Evolutionary conservation across 1,284 basidiomycete genomes (phyloP).

Genomic region (Athelia sp.): DNA sequence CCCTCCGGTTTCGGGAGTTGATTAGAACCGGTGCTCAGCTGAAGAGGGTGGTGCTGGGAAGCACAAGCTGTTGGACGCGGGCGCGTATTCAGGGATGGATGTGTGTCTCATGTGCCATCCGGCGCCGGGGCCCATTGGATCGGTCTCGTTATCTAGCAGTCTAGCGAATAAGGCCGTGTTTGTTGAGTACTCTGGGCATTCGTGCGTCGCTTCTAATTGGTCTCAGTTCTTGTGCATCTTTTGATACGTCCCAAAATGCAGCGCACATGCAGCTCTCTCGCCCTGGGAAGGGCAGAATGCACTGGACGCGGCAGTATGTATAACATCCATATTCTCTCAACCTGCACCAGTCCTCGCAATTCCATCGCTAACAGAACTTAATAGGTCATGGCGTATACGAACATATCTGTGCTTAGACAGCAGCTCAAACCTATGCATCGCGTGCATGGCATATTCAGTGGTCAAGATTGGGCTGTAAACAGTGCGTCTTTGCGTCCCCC

Average conservation of each 20-base stretch:
- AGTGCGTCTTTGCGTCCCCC: constrained; percentile 54
- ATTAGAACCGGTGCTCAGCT: constrained; percentile 29
- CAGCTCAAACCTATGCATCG: constrained; percentile 59
- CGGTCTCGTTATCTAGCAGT: constrained; percentile 46
- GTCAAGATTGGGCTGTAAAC: constrained; percentile 57
- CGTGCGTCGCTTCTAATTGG: constrained; percentile 30
- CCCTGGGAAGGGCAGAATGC: constrained; percentile 78
- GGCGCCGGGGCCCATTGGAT: constrained; percentile 51
- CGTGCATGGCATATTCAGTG: constrained; percentile 64
- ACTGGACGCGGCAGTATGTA: constrained; percentile 56
- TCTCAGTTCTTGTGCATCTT: not conserved
- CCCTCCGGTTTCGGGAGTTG: not conserved
- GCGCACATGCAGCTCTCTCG: constrained; percentile 64
- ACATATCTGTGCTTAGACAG: constrained; percentile 67
- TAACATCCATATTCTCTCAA: too few relatives aligned
- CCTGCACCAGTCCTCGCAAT: too few relatives aligned
- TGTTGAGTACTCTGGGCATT: constrained; percentile 55
- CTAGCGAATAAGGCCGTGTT: constrained; percentile 45
- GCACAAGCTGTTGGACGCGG: constrained; percentile 51
- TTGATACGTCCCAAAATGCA: too few relatives aligned
- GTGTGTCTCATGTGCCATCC: constrained; percentile 70
- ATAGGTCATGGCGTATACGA: constrained; percentile 66
- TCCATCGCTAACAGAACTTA: too few relatives aligned
- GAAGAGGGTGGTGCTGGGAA: constrained; percentile 78
- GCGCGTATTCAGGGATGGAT: constrained; percentile 64